phyloP scores from a whole-genome alignment of 495 filamentous ascomycete species.

The Aspergillus steynii region DNA sequence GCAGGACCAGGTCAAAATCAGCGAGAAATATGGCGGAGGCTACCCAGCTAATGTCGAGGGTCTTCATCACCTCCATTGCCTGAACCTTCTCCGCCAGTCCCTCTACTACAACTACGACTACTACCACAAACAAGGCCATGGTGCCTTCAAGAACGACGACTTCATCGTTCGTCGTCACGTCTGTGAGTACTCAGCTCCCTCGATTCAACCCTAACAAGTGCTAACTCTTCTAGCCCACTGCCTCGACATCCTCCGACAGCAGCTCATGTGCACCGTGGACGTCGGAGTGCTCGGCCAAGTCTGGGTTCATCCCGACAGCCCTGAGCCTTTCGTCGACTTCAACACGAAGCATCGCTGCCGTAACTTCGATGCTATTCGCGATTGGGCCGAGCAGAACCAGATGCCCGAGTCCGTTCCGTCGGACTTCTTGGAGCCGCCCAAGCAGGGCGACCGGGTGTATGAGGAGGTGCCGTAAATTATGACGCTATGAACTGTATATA shows the following conservation, averaged over 20 bases:
- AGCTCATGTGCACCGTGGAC: conserved; percentile 58
- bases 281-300: conserved; percentile 54
- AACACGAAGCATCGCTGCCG: conserved; percentile 56
- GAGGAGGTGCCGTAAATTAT: conserved; percentile 34
- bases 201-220: neutral
- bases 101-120: conserved; percentile 59
- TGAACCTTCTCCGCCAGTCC: conserved; percentile 57
- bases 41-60: conserved; percentile 56
- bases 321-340: conserved; percentile 54
- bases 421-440: conserved; percentile 46
- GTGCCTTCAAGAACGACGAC: conserved; percentile 53
- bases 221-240: conserved; percentile 44
- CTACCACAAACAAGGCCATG: conserved; percentile 46
- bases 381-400: conserved; percentile 53
- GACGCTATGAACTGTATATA: neutral
- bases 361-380: conserved; percentile 53
- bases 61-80: conserved; percentile 58
- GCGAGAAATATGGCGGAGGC: conserved; percentile 54
- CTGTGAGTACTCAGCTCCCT: conserved; percentile 28
- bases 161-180: conserved; percentile 51
- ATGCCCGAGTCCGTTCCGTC: conserved; percentile 35
- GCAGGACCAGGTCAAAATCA: conserved; percentile 50
- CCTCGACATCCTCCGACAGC: conserved; percentile 55
- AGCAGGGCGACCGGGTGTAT: conserved; percentile 36
- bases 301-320: conserved; percentile 46